These are phyloP conservation scores for Hordeum vulgare DNA, from an alignment of 176 grass and related monocot species.

Conservation along the genomic window MorexV3_pseudomolecules_assembly NC_058519.1:20236193-20236692, in stretches of 20 bases:
- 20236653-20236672: neutral
- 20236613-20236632: neutral
- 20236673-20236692: neutral
- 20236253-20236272: constrained; percentile 33
- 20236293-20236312: constrained; percentile 41
- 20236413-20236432: constrained; percentile 8
- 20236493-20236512: constrained; percentile 5
- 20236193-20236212: constrained; percentile 49
- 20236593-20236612: neutral
- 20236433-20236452: constrained; percentile 22
- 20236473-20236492: neutral
- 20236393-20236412: constrained; percentile 9
- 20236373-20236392: constrained; percentile 19
- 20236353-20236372: constrained; percentile 17
- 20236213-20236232: constrained; percentile 23
- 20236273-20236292: constrained; percentile 42
- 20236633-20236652: neutral
- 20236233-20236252: constrained; percentile 19
- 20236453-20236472: neutral
- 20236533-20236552: neutral
- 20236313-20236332: constrained; percentile 23
- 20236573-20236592: neutral
- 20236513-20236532: neutral
- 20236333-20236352: constrained; percentile 1
- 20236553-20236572: constrained; percentile 3